Conservation (phyloP, 371 early-diverging fungal genomes). For the Actinomortierella wolfii region DNA sequence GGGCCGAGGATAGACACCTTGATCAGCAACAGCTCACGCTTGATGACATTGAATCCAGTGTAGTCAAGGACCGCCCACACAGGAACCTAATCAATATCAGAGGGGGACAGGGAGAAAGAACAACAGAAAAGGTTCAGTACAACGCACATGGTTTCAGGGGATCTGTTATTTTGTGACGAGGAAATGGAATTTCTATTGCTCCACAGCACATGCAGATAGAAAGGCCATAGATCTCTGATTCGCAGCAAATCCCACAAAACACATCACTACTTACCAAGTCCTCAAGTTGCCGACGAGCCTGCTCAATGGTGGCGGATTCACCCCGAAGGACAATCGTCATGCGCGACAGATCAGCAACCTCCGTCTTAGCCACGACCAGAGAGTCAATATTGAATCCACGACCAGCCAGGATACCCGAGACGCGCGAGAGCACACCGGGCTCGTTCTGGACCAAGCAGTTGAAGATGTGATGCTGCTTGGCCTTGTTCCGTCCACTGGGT, state of each 20-base stretch:
- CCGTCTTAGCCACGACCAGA: constrained; percentile 92
- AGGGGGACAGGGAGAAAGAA: not conserved
- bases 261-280: constrained; percentile 68
- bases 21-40: constrained; percentile 90
- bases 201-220: no score
- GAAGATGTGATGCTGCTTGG: constrained; percentile 78
- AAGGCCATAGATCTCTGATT: no score
- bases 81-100: constrained; percentile 64
- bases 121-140: constrained; percentile 7
- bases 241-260: not conserved
- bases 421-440: constrained; percentile 93
- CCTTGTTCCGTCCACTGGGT: constrained; percentile 48
- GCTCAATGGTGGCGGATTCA: constrained; percentile 83
- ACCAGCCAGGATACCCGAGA: constrained; percentile 93
- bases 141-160: not conserved
- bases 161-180: no score
- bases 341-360: constrained; percentile 89
- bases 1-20: constrained; percentile 91
- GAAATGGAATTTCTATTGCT: no score
- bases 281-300: constrained; percentile 92
- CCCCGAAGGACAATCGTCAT: constrained; percentile 96
- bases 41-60: constrained; percentile 80
- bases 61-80: constrained; percentile 98
- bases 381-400: constrained; percentile 97
- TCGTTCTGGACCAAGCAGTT: constrained; percentile 96